phyloP scores from a whole-genome alignment of 371 early-diverging fungal species.

The Mortierella sp. region DNA sequence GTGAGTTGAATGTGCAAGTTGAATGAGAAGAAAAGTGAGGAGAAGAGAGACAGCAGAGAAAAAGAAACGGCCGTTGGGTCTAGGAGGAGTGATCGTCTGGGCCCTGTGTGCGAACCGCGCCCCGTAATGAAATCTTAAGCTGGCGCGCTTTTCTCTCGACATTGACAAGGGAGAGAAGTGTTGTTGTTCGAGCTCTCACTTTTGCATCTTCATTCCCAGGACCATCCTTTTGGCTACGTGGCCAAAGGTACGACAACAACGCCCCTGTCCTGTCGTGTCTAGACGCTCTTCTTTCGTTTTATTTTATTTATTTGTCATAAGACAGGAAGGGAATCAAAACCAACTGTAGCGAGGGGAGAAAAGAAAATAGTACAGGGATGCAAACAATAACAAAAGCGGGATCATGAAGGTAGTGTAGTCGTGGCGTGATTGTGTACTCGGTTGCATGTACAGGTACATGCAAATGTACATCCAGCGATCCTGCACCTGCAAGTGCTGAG shows the following conservation, averaged over 20 bases:
- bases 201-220: background rate
- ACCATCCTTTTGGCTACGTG: constrained; percentile 8
- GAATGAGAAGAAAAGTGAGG: no score
- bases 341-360: background rate
- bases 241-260: background rate
- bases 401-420: background rate
- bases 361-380: background rate
- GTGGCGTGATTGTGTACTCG: background rate
- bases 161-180: no score
- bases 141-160: background rate
- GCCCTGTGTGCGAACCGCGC: background rate
- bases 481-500: background rate
- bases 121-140: background rate
- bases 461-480: background rate
- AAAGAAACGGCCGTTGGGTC: background rate
- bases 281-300: background rate
- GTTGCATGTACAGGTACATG: background rate
- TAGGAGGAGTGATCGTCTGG: background rate
- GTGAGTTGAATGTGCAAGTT: no score
- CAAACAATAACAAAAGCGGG: background rate
- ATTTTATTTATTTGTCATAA: background rate
- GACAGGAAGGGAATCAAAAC: background rate
- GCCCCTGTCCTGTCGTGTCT: background rate
- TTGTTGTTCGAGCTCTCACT: background rate
- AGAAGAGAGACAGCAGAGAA: background rate